Conservation (phyloP, 257 asterid genomes). For the Solanum pimpinellifolium region DNA sequence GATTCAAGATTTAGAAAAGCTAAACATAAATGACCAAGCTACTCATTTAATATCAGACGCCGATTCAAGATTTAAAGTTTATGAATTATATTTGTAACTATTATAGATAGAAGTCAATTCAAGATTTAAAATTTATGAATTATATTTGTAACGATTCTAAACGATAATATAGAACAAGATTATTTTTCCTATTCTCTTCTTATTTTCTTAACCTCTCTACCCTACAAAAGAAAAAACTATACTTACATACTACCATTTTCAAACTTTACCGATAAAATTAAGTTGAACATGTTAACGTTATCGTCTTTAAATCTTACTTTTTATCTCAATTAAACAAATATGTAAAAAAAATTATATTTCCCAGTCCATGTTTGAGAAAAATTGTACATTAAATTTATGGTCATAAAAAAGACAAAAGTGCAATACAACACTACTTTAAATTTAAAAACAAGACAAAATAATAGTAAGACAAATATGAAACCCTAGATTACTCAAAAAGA, state of each 20-base stretch:
- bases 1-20: background rate
- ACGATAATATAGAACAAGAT: too few relatives aligned
- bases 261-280: background rate
- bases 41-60: background rate
- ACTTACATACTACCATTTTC: background rate
- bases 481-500: background rate
- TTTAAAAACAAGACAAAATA: background rate
- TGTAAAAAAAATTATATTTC: background rate
- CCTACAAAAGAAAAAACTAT: background rate
- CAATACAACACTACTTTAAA: background rate
- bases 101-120: too few relatives aligned
- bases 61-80: background rate
- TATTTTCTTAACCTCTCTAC: background rate
- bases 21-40: background rate
- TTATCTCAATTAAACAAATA: background rate
- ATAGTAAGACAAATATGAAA: background rate
- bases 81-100: too few relatives aligned
- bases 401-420: background rate
- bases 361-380: background rate
- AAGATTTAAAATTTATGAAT: background rate
- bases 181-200: too few relatives aligned
- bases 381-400: background rate
- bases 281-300: background rate
- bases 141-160: background rate
- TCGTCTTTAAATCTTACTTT: background rate